Conservation (phyloP, 208 protist genomes). For the Leishmania turanica region DNA sequence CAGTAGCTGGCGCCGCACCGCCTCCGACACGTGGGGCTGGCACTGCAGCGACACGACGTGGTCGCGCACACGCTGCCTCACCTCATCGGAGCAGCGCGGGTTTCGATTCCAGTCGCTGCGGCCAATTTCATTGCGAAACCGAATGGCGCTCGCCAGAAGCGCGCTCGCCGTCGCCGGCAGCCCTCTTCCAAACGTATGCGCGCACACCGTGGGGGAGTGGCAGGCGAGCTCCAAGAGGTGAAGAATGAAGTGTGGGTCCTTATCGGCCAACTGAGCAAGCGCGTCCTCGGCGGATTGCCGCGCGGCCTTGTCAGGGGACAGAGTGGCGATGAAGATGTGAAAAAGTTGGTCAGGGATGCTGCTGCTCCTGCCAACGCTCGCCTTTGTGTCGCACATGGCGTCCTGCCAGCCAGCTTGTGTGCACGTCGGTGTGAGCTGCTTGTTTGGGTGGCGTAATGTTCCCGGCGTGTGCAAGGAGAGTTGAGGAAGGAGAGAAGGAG, state of each 20-base stretch:
- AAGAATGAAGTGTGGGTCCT: slow-evolving; percentile 54
- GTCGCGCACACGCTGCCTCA: slow-evolving; percentile 46
- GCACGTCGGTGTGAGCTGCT: neutral
- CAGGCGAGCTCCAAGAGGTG: slow-evolving; percentile 65
- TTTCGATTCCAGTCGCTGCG: slow-evolving; percentile 79
- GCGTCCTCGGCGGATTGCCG: slow-evolving; percentile 73
- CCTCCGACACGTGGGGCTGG: slow-evolving; percentile 63
- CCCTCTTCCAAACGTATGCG: slow-evolving; percentile 12
- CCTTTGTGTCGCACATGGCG: neutral
- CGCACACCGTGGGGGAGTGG: slow-evolving; percentile 31
- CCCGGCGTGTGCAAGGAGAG: neutral
- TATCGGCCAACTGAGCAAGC: slow-evolving; percentile 45
- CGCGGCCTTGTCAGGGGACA: slow-evolving; percentile 60
- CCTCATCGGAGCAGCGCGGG: slow-evolving; percentile 52
- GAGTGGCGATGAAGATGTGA: slow-evolving; percentile 67
- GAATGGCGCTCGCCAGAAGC: slow-evolving; percentile 68
- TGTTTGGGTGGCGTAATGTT: neutral
- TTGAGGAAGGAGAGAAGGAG: neutral
- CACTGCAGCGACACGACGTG: slow-evolving; percentile 70
- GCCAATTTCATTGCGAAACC: slow-evolving; percentile 75
- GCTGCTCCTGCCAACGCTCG: neutral
- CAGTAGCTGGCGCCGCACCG: slow-evolving; percentile 76
- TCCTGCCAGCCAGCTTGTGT: neutral
- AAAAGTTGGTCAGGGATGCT: slow-evolving; percentile 50
- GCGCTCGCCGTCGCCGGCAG: slow-evolving; percentile 11